These are phyloP conservation scores for Xylariales sp. DNA, from an alignment of 2,329 filamentous ascomycete species.

Conservation along the genomic window DNA sequence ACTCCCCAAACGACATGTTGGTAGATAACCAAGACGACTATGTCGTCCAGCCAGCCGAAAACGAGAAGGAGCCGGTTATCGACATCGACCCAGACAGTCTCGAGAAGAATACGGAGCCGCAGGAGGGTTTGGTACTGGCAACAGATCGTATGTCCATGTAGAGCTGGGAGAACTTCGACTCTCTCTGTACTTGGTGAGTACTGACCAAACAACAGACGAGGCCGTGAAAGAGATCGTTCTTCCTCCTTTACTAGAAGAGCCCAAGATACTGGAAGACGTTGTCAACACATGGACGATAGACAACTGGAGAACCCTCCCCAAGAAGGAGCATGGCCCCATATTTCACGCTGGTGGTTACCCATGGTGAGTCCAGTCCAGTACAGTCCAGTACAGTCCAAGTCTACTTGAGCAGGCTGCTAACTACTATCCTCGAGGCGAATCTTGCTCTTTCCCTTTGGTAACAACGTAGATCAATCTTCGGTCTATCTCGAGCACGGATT, in stretches of 20 bases:
- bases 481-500: constrained; percentile 97
- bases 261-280: constrained; percentile 72
- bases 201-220: constrained; percentile 51
- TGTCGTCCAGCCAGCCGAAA: constrained; percentile 39
- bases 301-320: constrained; percentile 69
- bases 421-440: constrained; percentile 61
- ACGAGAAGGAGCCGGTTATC: constrained; percentile 47
- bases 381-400: neutral
- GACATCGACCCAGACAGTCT: constrained; percentile 51
- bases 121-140: constrained; percentile 44
- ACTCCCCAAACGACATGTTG: constrained; percentile 54
- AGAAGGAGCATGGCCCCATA: constrained; percentile 80
- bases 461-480: constrained; percentile 88
- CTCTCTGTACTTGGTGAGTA: no score
- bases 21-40: constrained; percentile 52
- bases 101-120: constrained; percentile 42
- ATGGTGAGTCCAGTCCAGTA: constrained; percentile 68
- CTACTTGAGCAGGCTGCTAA: constrained; percentile 16
- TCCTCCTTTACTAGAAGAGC: constrained; percentile 66
- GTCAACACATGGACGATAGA: constrained; percentile 83
- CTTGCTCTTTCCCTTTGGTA: constrained; percentile 91
- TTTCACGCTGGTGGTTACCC: constrained; percentile 85
- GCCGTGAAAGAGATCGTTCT: constrained; percentile 81
- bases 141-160: constrained; percentile 48
- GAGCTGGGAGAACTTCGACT: no score